Percentiles rank a stretch among this genome's conserved stretches.
Evolutionary conservation across 768 basidiomycete genomes (phyloP).

Genomic region (Gymnopilus junonius): DNA sequence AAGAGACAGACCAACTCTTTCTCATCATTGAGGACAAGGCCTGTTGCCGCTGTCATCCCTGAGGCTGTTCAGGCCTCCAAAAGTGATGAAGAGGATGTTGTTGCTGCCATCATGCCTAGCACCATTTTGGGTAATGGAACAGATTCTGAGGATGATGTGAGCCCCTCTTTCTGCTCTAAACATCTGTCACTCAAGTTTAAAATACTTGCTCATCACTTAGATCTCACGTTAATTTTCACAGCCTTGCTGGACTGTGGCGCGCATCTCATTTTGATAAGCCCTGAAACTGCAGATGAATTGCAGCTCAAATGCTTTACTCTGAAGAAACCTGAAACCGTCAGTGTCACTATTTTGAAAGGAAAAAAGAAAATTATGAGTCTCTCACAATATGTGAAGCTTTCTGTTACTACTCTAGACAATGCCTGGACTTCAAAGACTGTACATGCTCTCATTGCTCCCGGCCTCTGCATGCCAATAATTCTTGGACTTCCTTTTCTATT

Average conservation of each 20-base stretch:
- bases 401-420: no score
- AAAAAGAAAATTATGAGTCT: not conserved
- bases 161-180: not conserved
- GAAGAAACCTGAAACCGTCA: conserved; percentile 3
- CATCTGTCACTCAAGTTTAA: not conserved
- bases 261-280: conserved; percentile 31
- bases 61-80: not conserved
- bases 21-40: not conserved
- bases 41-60: not conserved
- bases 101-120: not conserved
- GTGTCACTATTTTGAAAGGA: conserved; percentile 6
- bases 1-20: not conserved
- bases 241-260: conserved; percentile 9
- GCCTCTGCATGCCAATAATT: conserved; percentile 31
- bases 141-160: conserved; percentile 11
- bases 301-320: not conserved
- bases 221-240: not conserved
- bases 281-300: conserved; percentile 20
- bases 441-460: no score
- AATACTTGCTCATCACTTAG: not conserved
- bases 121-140: not conserved
- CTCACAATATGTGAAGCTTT: conserved; percentile 18
- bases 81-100: not conserved
- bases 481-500: conserved; percentile 38
- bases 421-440: no score